Evolutionary conservation across 75 land plant species (phyloP).

Genomic region (Selaginella moellendorffii): DNA sequence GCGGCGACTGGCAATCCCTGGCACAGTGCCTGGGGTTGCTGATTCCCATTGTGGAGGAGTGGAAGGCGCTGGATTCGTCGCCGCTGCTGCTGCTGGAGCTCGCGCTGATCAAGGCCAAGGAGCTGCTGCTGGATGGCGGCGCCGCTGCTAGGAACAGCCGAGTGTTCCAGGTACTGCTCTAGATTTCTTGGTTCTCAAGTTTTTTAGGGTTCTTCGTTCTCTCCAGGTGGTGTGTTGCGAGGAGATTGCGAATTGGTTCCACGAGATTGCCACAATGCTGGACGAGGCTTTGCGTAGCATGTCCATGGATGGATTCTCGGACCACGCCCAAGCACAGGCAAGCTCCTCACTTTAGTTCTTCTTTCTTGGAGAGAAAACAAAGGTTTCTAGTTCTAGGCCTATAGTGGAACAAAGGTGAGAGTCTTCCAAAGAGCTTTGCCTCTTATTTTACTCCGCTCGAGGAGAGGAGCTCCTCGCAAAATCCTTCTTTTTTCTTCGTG

Average conservation of each 20-base stretch:
- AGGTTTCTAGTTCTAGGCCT: no score
- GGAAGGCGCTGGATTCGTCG: background rate
- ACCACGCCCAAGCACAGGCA: background rate
- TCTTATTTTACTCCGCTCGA: no score
- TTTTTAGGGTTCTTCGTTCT: background rate
- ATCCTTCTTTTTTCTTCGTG: no score
- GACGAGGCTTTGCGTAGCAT: background rate
- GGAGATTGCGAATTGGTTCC: background rate
- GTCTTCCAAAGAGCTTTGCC: no score
- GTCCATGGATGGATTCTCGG: background rate
- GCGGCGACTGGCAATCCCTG: background rate
- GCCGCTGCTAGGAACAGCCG: conserved; percentile 5
- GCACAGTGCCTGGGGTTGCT: background rate
- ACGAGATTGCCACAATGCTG: background rate
- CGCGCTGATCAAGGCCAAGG: background rate
- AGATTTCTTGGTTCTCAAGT: no score
- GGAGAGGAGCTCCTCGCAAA: no score
- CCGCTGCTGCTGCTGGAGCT: background rate
- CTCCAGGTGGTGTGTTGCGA: background rate
- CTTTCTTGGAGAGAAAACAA: no score
- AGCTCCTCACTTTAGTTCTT: no score
- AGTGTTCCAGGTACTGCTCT: conserved; percentile 1
- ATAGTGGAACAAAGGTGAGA: no score
- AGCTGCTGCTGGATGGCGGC: background rate
- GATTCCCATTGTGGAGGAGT: conserved; percentile 8